Conservation (phyloP, 78 protist species). For the Dictyostelium capitatum region DNA sequence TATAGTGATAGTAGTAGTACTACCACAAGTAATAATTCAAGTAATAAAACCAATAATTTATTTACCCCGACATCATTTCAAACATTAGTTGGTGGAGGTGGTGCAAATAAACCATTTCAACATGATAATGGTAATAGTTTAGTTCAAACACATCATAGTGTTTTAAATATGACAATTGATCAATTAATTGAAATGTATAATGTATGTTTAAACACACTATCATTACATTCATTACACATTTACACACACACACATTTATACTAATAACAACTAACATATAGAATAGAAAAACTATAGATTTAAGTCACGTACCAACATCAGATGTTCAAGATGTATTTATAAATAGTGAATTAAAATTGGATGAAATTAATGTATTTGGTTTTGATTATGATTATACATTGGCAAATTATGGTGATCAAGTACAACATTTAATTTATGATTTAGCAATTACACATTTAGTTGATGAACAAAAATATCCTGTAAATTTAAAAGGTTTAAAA, state of each 20-base stretch:
- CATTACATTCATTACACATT: background rate
- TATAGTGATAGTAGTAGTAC: background rate
- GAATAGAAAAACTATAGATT: slow-evolving; percentile 43
- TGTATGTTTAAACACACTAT: background rate
- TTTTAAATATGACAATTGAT: slow-evolving; percentile 50
- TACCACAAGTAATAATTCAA: background rate
- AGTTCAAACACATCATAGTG: slow-evolving; percentile 59
- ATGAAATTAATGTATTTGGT: slow-evolving; percentile 65
- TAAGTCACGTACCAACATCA: slow-evolving; percentile 63
- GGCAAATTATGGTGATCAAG: slow-evolving; percentile 65
- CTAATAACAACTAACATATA: background rate
- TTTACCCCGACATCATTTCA: slow-evolving; percentile 6
- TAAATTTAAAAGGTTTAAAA: slow-evolving; percentile 3
- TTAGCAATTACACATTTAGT: slow-evolving; percentile 45
- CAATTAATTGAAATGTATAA: slow-evolving; percentile 67
- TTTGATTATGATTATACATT: slow-evolving; percentile 76
- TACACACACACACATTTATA: background rate
- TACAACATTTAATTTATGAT: slow-evolving; percentile 72
- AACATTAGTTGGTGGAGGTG: background rate
- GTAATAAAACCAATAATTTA: background rate
- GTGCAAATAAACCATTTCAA: background rate
- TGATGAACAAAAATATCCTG: slow-evolving; percentile 70
- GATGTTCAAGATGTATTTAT: slow-evolving; percentile 75
- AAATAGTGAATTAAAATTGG: slow-evolving; percentile 62
- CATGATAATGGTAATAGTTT: background rate